phyloP scores from a whole-genome alignment of 805 yeast species.

The Yamadazyma sp. region DNA sequence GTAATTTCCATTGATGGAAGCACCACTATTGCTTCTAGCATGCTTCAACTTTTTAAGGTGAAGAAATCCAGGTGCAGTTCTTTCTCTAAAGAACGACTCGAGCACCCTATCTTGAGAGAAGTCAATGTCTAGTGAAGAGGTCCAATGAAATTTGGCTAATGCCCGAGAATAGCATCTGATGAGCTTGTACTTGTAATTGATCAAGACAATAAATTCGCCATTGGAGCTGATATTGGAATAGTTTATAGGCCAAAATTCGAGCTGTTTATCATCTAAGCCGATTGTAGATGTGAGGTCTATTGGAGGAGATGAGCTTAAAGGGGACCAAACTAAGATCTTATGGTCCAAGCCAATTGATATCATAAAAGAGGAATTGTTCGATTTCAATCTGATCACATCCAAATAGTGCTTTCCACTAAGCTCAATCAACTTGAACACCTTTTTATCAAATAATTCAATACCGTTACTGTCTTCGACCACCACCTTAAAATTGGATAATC shows the following conservation, averaged over 20 bases:
- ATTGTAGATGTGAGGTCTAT: conserved; percentile 33
- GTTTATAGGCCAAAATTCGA: conserved; percentile 61
- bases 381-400: conserved; percentile 61
- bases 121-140: conserved; percentile 29
- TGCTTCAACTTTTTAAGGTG: conserved; percentile 22
- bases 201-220: conserved; percentile 58
- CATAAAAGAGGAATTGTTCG: conserved; percentile 63
- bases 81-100: conserved; percentile 61
- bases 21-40: conserved; percentile 35
- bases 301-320: conserved; percentile 35
- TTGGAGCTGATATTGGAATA: conserved; percentile 56
- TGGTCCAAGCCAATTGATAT: conserved; percentile 76
- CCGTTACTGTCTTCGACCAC: conserved; percentile 11
- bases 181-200: conserved; percentile 48
- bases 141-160: conserved; percentile 58
- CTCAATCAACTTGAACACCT: conserved; percentile 31
- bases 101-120: conserved; percentile 38
- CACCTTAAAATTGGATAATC: conserved; percentile 18
- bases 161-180: conserved; percentile 63
- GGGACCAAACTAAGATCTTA: conserved; percentile 71
- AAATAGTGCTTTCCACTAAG: conserved; percentile 51
- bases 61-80: conserved; percentile 48
- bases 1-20: conserved; percentile 36
- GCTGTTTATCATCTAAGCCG: conserved; percentile 6
- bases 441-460: conserved; percentile 20